Conservation (phyloP, 1,284 basidiomycete genomes). For the Ganoderma lingzhi region DNA sequence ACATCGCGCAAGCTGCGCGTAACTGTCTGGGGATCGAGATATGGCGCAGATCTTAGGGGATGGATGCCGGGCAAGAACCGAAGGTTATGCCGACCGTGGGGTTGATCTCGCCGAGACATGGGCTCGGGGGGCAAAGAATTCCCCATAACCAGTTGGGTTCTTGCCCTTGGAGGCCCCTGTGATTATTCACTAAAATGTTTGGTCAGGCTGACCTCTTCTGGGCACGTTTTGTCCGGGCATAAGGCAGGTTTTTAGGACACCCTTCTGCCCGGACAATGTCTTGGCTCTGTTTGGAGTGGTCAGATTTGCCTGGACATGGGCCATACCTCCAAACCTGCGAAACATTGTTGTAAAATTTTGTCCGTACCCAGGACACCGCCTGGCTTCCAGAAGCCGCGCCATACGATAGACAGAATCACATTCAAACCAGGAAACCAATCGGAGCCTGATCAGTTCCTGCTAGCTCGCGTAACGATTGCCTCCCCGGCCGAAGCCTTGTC, state of each 20-base stretch:
- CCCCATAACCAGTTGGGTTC: neutral
- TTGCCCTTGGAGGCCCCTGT: neutral
- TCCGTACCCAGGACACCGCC: neutral
- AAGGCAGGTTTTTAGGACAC: neutral
- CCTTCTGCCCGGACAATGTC: neutral
- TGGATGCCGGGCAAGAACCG: neutral
- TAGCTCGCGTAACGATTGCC: neutral
- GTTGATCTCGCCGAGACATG: neutral
- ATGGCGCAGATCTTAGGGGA: neutral
- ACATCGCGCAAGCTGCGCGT: slow-evolving; percentile 2
- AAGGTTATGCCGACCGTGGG: slow-evolving; percentile 2
- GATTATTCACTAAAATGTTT: neutral
- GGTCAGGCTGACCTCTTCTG: neutral
- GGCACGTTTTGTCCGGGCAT: neutral
- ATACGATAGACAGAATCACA: neutral
- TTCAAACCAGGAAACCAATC: neutral
- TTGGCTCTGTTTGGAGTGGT: neutral
- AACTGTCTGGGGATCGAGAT: neutral
- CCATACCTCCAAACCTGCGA: neutral
- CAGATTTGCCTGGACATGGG: neutral
- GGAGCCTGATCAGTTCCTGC: neutral
- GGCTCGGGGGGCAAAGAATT: neutral
- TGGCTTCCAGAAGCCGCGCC: neutral
- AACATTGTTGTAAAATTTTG: neutral
- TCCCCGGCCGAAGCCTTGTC: neutral